These are phyloP conservation scores for fission yeast (Schizosaccharomyces pombe) DNA, from an alignment of 805 yeast species.

Conservation along the genomic window DNA sequence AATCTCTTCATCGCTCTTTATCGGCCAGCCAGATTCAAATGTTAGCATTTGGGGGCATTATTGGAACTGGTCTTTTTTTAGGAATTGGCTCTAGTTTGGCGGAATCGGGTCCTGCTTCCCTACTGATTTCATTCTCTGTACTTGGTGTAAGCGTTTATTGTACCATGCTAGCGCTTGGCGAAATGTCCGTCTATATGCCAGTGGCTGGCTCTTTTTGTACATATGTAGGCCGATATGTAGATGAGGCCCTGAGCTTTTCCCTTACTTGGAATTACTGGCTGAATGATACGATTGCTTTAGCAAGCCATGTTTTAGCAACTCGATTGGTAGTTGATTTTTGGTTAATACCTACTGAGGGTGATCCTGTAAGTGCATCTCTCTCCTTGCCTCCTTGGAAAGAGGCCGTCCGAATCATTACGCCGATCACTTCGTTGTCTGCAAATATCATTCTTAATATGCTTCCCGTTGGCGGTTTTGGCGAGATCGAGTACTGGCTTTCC, in stretches of 20 bases:
- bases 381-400: slow-evolving; percentile 39
- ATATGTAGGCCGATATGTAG: slow-evolving; percentile 38
- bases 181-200: slow-evolving; percentile 45
- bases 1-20: slow-evolving; percentile 18
- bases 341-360: slow-evolving; percentile 24
- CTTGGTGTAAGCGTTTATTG: slow-evolving; percentile 29
- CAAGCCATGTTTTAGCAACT: neutral
- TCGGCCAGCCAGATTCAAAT: slow-evolving; percentile 22
- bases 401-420: slow-evolving; percentile 32
- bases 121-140: slow-evolving; percentile 26
- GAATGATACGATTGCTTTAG: slow-evolving; percentile 25
- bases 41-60: slow-evolving; percentile 68
- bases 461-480: slow-evolving; percentile 60
- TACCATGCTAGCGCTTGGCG: slow-evolving; percentile 30
- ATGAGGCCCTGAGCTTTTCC: slow-evolving; percentile 47
- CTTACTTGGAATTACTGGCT: slow-evolving; percentile 50
- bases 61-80: slow-evolving; percentile 57
- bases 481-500: slow-evolving; percentile 58
- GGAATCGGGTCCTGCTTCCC: slow-evolving; percentile 29
- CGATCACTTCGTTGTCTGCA: slow-evolving; percentile 31
- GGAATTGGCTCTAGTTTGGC: slow-evolving; percentile 36
- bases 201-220: slow-evolving; percentile 38
- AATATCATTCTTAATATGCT: slow-evolving; percentile 39
- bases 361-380: slow-evolving; percentile 24
- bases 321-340: neutral